Conservation (phyloP, 805 yeast genomes). For the Barnettozyma siamensis region DNA sequence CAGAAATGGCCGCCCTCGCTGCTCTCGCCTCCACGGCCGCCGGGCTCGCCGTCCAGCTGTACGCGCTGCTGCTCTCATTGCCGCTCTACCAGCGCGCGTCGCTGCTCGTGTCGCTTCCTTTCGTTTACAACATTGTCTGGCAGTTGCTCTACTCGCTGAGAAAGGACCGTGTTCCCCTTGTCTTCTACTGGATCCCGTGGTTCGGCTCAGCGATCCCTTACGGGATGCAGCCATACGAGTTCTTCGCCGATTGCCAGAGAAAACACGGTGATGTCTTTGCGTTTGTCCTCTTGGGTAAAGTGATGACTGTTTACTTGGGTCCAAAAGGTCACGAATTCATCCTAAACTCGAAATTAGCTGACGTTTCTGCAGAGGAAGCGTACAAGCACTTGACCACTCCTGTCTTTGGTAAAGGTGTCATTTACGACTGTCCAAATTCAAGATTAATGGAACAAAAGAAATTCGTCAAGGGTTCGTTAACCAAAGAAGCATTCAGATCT, state of each 20-base stretch:
- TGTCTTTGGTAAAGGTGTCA: constrained; percentile 95
- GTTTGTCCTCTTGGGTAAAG: constrained; percentile 81
- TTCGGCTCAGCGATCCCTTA: constrained; percentile 84
- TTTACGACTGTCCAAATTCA: constrained; percentile 92
- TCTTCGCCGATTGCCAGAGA: constrained; percentile 70
- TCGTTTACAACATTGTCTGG: constrained; percentile 58
- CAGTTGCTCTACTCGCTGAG: constrained; percentile 66
- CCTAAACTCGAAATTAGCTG: constrained; percentile 80
- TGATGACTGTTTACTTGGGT: constrained; percentile 93
- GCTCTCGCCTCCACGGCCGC: constrained; percentile 12
- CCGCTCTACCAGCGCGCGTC: constrained; percentile 33
- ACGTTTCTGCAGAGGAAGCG: constrained; percentile 95
- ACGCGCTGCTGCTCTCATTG: constrained; percentile 26
- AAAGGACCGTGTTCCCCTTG: constrained; percentile 83
- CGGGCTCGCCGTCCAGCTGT: constrained; percentile 12
- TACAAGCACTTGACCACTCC: constrained; percentile 98
- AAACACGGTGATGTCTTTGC: constrained; percentile 93
- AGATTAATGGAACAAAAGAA: constrained; percentile 98
- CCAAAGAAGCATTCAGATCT: constrained; percentile 72
- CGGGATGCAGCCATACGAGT: constrained; percentile 91
- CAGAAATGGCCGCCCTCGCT: constrained; percentile 16
- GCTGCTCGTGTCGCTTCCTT: constrained; percentile 40
- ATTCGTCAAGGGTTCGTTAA: constrained; percentile 85
- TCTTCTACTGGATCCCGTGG: constrained; percentile 93
- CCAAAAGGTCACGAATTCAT: constrained; percentile 98